A percentile compares a stretch with the other conserved stretches of the same genome.
Evolutionary conservation across 306 rosid species (phyloP).

Genomic region (Pyrus betulifolia): DNA sequence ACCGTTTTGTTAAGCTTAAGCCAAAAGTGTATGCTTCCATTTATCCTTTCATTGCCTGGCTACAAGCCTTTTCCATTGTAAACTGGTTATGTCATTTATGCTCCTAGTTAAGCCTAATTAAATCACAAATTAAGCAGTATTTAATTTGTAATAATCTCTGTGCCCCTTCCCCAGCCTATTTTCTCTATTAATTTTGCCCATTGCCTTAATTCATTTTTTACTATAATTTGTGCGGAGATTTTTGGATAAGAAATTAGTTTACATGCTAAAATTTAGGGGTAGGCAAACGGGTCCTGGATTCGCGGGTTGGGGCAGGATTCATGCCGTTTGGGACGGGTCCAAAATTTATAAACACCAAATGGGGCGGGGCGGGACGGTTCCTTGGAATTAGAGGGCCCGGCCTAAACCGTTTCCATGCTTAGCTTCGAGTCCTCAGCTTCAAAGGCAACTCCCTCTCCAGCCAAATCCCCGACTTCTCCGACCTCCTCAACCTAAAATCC

Average conservation of each 20-base stretch:
- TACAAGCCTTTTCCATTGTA: background rate
- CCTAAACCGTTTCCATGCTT: no score
- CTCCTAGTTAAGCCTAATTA: background rate
- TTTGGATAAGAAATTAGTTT: no score
- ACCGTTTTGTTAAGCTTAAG: no score
- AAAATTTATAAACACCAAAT: no score
- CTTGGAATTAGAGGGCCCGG: no score
- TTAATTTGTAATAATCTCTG: background rate
- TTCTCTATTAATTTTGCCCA: background rate
- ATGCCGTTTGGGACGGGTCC: no score
- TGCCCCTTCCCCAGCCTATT: background rate
- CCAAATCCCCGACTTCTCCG: no score
- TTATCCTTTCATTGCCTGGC: background rate
- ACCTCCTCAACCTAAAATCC: constrained; percentile 59
- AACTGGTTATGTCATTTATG: background rate
- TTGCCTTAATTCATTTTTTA: background rate
- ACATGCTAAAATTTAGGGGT: no score
- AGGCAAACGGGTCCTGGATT: no score
- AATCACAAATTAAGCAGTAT: background rate
- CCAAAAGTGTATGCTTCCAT: background rate
- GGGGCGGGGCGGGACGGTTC: no score
- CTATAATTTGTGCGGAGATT: background rate
- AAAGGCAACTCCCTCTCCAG: constrained; percentile 56
- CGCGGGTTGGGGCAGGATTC: no score
- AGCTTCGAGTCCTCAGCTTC: constrained; percentile 77